phyloP scores from a whole-genome alignment of 805 yeast species.

The Pichia pseudocactophila region DNA sequence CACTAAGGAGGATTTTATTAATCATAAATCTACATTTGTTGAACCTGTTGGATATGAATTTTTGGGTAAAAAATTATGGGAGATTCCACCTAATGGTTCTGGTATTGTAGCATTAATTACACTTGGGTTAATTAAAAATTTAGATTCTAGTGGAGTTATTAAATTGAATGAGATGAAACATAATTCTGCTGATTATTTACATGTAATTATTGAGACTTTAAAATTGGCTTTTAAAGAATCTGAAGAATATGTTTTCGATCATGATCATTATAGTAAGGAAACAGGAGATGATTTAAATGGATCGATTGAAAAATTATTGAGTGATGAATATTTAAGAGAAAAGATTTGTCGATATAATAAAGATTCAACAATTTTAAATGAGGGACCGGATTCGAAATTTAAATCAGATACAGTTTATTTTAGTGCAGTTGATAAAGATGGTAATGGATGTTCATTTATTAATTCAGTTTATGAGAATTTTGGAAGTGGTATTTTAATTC shows the following conservation, averaged over 20 bases:
- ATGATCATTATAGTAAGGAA: slow-evolving; percentile 28
- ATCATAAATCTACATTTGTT: slow-evolving; percentile 53
- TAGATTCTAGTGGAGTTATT: slow-evolving; percentile 37
- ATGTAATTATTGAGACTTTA: slow-evolving; percentile 58
- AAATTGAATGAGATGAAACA: slow-evolving; percentile 41
- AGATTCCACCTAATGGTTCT: slow-evolving; percentile 79
- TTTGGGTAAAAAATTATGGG: slow-evolving; percentile 56
- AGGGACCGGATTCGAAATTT: slow-evolving; percentile 46
- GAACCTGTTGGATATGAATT: slow-evolving; percentile 53
- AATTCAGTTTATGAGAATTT: slow-evolving; percentile 63
- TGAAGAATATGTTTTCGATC: slow-evolving; percentile 65
- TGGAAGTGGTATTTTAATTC: slow-evolving; percentile 64
- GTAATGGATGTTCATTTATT: slow-evolving; percentile 78
- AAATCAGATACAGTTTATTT: slow-evolving; percentile 68
- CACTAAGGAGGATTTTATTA: slow-evolving; percentile 43
- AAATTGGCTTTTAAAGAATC: slow-evolving; percentile 69
- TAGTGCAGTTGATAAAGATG: slow-evolving; percentile 53
- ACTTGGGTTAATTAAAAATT: slow-evolving; percentile 52
- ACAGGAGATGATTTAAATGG: slow-evolving; percentile 10
- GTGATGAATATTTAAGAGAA: slow-evolving; percentile 38
- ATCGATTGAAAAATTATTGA: slow-evolving; percentile 35
- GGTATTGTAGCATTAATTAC: slow-evolving; percentile 71
- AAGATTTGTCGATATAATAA: slow-evolving; percentile 40
- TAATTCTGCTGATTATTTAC: slow-evolving; percentile 64
- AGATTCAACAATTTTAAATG: slow-evolving; percentile 27